These are phyloP conservation scores for Blastobotrys illinoisensis DNA, from an alignment of 1,139 yeast species.

Conservation along the genomic window DNA sequence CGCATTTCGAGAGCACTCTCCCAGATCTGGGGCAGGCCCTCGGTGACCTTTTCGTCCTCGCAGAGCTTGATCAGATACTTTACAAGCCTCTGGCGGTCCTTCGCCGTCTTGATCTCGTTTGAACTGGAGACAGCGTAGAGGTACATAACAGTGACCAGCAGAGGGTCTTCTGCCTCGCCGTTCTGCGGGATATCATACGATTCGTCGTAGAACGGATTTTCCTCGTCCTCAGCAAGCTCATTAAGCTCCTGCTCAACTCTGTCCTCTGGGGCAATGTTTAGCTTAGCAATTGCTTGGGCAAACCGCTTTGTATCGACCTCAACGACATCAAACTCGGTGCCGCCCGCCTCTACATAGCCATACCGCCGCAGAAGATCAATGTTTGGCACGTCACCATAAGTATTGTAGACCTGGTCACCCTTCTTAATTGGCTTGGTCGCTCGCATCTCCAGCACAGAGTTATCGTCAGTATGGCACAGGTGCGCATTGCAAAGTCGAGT, in stretches of 20 bases:
- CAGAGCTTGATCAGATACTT: conserved; percentile 18
- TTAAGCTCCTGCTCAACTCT: conserved; percentile 17
- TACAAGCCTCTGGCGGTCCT: conserved; percentile 15
- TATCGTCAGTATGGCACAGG: conserved; percentile 37
- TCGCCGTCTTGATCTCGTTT: conserved; percentile 1
- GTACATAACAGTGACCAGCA: conserved; percentile 12
- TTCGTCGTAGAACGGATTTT: conserved; percentile 29
- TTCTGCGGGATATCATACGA: conserved; percentile 27
- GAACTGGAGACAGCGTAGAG: conserved; percentile 2
- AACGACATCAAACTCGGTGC: conserved; percentile 76
- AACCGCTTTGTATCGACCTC: conserved; percentile 44
- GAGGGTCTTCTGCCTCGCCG: conserved; percentile 24
- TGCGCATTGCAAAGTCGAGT: conserved; percentile 74
- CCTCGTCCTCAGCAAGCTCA: conserved; percentile 20
- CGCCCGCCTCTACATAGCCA: conserved; percentile 78
- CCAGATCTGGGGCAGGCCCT: conserved; percentile 19
- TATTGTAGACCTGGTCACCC: conserved; percentile 77
- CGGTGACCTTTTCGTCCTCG: conserved; percentile 17
- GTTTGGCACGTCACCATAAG: conserved; percentile 88
- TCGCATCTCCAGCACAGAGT: conserved; percentile 54
- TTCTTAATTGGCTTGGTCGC: conserved; percentile 55
- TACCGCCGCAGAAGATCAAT: conserved; percentile 82
- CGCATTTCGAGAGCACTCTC: conserved; percentile 16
- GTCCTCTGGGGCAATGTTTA: conserved; percentile 13
- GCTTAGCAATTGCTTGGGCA: conserved; percentile 16